These are phyloP conservation scores for Cyberlindnera meyerae DNA, from an alignment of 805 yeast genomes.

Conservation along the genomic window DNA sequence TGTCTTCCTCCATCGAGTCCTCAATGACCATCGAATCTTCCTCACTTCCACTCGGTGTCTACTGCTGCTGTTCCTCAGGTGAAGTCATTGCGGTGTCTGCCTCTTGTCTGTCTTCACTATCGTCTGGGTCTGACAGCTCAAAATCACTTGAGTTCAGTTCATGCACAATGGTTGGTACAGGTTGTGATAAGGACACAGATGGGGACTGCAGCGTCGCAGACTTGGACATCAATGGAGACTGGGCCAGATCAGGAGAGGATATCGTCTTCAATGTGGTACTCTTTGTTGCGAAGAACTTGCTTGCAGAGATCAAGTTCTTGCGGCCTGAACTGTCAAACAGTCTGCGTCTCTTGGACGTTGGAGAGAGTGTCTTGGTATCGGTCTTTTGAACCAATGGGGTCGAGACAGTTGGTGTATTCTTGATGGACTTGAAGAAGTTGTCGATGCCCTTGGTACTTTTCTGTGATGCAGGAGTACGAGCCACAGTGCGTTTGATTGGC, in stretches of 20 bases:
- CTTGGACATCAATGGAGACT: not conserved
- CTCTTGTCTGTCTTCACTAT: slow-evolving; percentile 7
- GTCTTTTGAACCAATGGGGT: no score
- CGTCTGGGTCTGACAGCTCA: slow-evolving; percentile 27
- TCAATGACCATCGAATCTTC: not conserved
- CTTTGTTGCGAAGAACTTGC: slow-evolving; percentile 14
- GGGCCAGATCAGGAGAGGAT: not conserved
- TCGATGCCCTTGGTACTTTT: no score
- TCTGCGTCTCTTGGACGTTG: slow-evolving; percentile 20
- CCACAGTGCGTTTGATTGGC: no score
- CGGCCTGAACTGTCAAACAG: slow-evolving; percentile 11
- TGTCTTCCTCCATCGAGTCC: slow-evolving; percentile 4
- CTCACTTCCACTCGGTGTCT: no score
- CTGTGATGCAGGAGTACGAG: no score
- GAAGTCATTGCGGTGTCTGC: not conserved
- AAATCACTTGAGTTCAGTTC: slow-evolving; percentile 22
- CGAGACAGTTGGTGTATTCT: no score
- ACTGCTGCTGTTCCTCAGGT: no score
- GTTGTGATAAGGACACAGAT: not conserved
- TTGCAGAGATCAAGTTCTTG: slow-evolving; percentile 7
- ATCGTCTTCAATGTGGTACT: not conserved
- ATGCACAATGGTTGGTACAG: not conserved
- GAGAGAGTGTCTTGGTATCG: no score
- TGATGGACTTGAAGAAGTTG: no score
- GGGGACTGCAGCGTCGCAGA: not conserved